Percentiles rank a stretch among this genome's conserved stretches.
Conservation (phyloP, 2,329 filamentous ascomycete species). For the Colletotrichum godetiae region DNA sequence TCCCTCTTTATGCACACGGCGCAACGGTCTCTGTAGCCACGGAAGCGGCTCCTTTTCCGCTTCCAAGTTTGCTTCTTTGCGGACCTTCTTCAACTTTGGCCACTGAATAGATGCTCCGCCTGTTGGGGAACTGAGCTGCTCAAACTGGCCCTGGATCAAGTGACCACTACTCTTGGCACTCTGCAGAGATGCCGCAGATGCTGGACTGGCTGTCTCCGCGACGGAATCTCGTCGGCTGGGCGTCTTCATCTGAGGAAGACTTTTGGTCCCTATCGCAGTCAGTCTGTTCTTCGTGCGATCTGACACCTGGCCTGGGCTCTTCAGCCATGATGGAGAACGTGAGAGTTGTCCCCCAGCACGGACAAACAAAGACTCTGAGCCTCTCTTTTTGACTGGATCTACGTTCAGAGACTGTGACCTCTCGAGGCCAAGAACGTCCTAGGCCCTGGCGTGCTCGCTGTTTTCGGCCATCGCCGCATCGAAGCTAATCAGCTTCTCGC, state of each 20-base stretch:
- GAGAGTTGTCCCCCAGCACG: slow-evolving; percentile 1
- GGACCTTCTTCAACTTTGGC: slow-evolving; percentile 32
- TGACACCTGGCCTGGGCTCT: not conserved
- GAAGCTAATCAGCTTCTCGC: not conserved
- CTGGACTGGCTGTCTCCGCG: not conserved
- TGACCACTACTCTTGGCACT: not conserved
- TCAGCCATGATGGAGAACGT: slow-evolving; percentile 14
- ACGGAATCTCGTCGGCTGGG: not conserved
- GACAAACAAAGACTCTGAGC: not conserved
- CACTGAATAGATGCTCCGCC: slow-evolving; percentile 12
- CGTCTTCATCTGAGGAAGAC: not conserved
- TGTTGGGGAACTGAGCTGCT: not conserved
- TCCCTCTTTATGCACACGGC: slow-evolving; percentile 29
- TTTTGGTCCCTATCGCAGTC: slow-evolving; percentile 1
- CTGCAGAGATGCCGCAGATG: not conserved
- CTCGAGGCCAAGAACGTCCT: not conserved
- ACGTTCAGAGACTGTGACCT: slow-evolving; percentile 21
- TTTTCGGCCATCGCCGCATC: slow-evolving; percentile 1
- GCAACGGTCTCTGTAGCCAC: slow-evolving; percentile 24
- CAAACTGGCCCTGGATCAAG: not conserved
- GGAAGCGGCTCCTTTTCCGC: slow-evolving; percentile 4
- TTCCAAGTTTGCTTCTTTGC: not conserved
- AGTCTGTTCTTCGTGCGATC: not conserved
- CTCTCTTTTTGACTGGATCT: slow-evolving; percentile 24
- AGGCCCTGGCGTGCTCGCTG: not conserved